Evolutionary conservation across 495 filamentous ascomycete genomes (phyloP), one percentile per base, ranked within the genome.

Genomic region (Aspergillus steynii): DNA sequence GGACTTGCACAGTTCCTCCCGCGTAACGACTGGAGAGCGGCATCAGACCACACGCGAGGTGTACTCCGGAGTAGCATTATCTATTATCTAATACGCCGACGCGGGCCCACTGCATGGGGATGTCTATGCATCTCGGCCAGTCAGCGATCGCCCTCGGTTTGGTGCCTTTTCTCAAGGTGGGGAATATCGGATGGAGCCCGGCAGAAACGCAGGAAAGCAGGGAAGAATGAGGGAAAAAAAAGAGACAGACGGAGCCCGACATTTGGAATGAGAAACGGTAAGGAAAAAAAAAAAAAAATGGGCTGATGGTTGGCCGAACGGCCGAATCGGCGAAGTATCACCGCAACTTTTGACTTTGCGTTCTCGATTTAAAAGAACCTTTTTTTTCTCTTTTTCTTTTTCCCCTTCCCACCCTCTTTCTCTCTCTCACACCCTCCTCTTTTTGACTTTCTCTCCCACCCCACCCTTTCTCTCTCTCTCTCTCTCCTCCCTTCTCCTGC

Each of bases 211-310:
- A 20, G 20, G 20, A 20, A 20, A 20, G 20, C 20, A 20, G 20
- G 20, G 20, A 20, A 20, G 20, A 20, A 20, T 20, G 20, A 20
- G 20, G 20, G 20, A 63, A 50, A 50, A 61, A 56, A 62, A 58
- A 65, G 52, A 15, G 28, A 26, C 27, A 20, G 12, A 29, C 20
- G 20, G 20, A 20, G 20, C 20, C 20, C 20, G 37, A 42, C 14
- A 12, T 42, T 10, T 37, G 12, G 37, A 12, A 10, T 42, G 37
- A 42, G 37, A 10, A 42, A 42, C 37, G 9, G 9, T 32, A 34
- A 53, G n/a, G 58, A 57, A 37, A 59, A 59, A 62, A 56, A 56
- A 53, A 45, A 32, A 56, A 50, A 55, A 51, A 25, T 55, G 53
- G 53, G 26, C 20, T 55, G 53, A 55, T 55, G 53, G 53, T 27